Conservation (phyloP, 2,329 filamentous ascomycete genomes). For the Fusarium haematococcum region DNA sequence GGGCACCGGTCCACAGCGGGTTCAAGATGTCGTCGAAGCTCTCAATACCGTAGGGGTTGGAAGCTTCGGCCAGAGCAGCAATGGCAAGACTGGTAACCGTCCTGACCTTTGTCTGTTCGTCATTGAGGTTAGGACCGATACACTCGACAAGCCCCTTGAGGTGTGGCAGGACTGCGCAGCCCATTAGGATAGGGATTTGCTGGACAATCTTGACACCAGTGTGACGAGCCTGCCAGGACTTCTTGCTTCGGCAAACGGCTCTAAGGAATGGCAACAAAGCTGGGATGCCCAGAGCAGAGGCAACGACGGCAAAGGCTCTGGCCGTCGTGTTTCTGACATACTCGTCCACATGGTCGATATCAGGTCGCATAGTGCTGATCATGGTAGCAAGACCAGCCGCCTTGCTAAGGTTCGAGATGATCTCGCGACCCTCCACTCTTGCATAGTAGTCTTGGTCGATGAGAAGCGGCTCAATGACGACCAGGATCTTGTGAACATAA, state of each 20-base stretch:
- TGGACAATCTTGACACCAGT: conserved; percentile 99
- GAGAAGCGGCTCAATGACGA: conserved; percentile 98
- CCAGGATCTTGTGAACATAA: conserved; percentile 97
- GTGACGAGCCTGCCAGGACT: conserved; percentile 98
- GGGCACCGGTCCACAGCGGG: conserved; percentile 94
- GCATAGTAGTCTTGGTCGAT: conserved; percentile 99
- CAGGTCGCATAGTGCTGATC: conserved; percentile 99
- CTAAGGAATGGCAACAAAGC: conserved; percentile 94
- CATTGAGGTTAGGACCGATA: conserved; percentile 94
- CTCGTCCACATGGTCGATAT: conserved; percentile 98
- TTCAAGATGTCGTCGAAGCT: conserved; percentile 98
- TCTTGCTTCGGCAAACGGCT: conserved; percentile 97
- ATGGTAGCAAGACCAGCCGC: conserved; percentile 97
- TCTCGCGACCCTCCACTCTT: conserved; percentile 96
- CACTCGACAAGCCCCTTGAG: conserved; percentile 96
- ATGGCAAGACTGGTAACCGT: conserved; percentile 97
- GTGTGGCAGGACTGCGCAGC: conserved; percentile 94
- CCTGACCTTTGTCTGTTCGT: conserved; percentile 97
- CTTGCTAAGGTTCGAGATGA: conserved; percentile 97
- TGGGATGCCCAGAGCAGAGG: conserved; percentile 94
- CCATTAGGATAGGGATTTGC: conserved; percentile 98
- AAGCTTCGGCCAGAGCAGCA: conserved; percentile 93
- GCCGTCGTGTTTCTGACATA: conserved; percentile 99
- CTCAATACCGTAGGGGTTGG: conserved; percentile 98
- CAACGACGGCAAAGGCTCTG: conserved; percentile 95